Conservation (phyloP, 345 rosid species). For the Salix suchowensis region DNA sequence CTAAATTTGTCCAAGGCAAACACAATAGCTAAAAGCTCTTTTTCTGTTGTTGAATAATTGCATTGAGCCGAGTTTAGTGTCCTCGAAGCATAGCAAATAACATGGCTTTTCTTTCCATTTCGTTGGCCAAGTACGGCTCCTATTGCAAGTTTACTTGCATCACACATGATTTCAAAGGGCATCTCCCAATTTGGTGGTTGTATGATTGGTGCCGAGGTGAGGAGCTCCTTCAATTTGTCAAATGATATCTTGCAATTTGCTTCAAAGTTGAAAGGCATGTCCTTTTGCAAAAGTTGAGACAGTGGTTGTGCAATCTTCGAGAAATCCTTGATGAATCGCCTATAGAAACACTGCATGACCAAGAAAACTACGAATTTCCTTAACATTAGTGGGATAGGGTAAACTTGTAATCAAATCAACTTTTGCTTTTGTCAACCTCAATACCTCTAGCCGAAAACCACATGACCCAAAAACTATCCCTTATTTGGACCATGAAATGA, state of each 20-base stretch:
- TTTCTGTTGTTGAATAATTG: background rate
- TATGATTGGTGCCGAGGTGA: background rate
- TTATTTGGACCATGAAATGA: background rate
- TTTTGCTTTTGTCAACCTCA: conserved; percentile 4
- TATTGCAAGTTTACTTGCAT: background rate
- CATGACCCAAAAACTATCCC: background rate
- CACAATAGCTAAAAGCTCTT: background rate
- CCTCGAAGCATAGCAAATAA: too few relatives aligned
- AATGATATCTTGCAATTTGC: background rate
- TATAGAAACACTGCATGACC: background rate
- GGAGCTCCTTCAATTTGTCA: background rate
- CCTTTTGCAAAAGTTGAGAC: background rate
- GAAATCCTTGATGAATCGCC: background rate
- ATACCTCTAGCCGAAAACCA: background rate
- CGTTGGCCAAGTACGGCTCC: background rate
- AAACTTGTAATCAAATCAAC: background rate
- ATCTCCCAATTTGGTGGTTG: background rate
- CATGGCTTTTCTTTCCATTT: too few relatives aligned
- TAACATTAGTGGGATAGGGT: background rate
- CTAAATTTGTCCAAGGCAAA: background rate
- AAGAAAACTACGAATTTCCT: background rate
- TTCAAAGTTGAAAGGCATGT: background rate
- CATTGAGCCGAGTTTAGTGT: background rate
- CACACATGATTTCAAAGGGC: background rate
- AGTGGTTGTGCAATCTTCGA: background rate